Base-by-base conservation (phyloP, 2,329 filamentous ascomycete species). In the Rhynchosporium secalis region DNA sequence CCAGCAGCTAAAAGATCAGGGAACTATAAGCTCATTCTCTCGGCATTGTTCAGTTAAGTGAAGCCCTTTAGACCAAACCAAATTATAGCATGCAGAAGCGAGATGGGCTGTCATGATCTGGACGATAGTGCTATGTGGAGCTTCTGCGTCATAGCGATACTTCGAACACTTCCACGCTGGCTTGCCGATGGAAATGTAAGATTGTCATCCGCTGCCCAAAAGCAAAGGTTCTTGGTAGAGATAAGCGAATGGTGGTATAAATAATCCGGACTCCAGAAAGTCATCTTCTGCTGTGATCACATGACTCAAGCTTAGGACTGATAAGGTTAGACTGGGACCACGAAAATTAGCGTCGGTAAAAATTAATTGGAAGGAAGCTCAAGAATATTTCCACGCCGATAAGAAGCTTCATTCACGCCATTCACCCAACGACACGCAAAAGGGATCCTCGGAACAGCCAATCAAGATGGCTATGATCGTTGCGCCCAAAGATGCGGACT, bases 401-500 rank as follows among this genome's bases (percentile, higher is more conserved):
- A 57, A 56, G 49, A 46, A 59, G 47, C 46, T 59, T 33, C 20
- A 26, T 28, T n/a, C 29, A n/a, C 36, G 20, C 20, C n/a, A 45
- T 15, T 10, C 45, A 49, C 51, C 33, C 57, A 40, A 48, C 57
- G 60, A 62, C 56, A 62, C 61, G 49, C 55, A 58, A 65, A 58
- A 52, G 58, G 58, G 48, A 62, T 41, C 38, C 10, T 58, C 52
- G 48, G 51, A 56, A 56, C 61, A 56, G 60, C 60, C 61, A 64
- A 64, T 67, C 66, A 72, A 68, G 56, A 78, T 78, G 74, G 72
- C 75, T 63, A 81, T 84, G 78, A 83, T 81, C 65, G 75, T 79
- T 69, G 68, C 75, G 56, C 75, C 76, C 69, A 76, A 79, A 72
- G 87, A 90, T 75, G 84, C 85, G 73, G 89, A 94, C 73, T 91